Base-by-base conservation (phyloP, 192 early-diverging fungal species). In the Coemansia sp. region DNA sequence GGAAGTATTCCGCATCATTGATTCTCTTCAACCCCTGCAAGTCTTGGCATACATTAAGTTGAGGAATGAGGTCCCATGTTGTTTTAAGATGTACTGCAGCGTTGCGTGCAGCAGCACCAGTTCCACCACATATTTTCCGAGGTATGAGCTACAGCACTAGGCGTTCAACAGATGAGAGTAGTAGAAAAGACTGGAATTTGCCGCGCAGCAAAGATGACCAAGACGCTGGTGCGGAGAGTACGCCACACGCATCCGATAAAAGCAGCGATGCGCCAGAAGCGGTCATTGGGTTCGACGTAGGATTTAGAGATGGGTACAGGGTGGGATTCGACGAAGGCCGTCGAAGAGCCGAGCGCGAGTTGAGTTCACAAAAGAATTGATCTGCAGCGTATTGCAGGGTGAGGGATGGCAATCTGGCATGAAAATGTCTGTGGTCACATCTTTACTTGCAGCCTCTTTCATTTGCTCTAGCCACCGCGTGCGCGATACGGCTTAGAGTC, bases 241-340 rank as follows among this genome's bases (percentile, higher is more conserved):
- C 14, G 50, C 22, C 51, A 9, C 25, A 21, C 5, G 29, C 39
- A 17, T 1, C 5, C 32, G 54, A 39, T 39, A 19, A 57, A 30
- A 5, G 8, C 56, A 29, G 21, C 23, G 55, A 27, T 4, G 5
- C 9, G 19, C 27, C 64, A 29, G n/a, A n/a, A n/a, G 59, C 25
- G 11, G 23, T 9, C 11, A 64, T 68, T 23, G 78, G 78, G n/a
- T 81, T 75, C 20, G 78, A 81, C 39, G 59, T 59, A 11, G 78
- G 78, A n/a, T 81, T 81, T 53, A 56, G 78, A 27, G 78, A 81
- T 57, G 78, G 78, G 21, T 81, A 76, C 58, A 60, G 20, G 56
- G 69, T 74, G 6, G 78, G 78, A 20, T 81, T 72, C 27, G 67
- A 81, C 24, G 59, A 67, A 20, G 73, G 64, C 10, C 56, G 61